Base-by-base conservation (phyloP, 1,284 basidiomycete species). In the Schizophyllum commune region DNA sequence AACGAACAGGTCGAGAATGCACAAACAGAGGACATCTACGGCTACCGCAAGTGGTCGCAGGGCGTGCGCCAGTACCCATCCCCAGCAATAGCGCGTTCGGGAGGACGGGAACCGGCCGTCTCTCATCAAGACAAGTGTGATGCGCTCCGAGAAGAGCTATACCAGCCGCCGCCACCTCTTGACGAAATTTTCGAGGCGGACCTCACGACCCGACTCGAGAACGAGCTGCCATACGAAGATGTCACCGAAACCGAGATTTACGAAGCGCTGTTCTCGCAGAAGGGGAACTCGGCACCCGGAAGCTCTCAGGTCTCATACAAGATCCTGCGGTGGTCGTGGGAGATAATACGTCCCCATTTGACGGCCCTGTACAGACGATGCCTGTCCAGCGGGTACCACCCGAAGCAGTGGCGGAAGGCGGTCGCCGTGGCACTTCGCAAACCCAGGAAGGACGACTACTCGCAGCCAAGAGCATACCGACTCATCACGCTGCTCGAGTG, bases 361-460 rank as follows among this genome's bases (percentile, higher is more conserved):
- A 56, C 39, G 17, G 21, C 52, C 1, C 56, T 66, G 15, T 59
- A 62, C 11, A 32, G 51, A 15, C 17, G 59, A 15, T 66, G 65
- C 59, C 59, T 65, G 1, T 13, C 39, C 15, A 59, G 59, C 19
- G 67, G 65, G 1, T 65, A 62, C 62, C 69, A 71, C 65, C 71
- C 69, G 5, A 51, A 53, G 11, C 32, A 56, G 19, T 68, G 64
- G 59, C 61, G 64, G 19, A 62, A 63, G 20, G 66, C 70, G 0
- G 63, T 71, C 1, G 66, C 68, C 4, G 65, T 67, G 1, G 67
- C 67, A 1, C 62, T 72, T 1, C 65, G 65, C 1, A 72, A 71
- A 60, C 68, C 68, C 5, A 20, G 63, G 2, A 70, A 70, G 33
- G 60, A 65, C 6, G 68, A 71, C 65, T 71, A 68, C 65, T 66